These are phyloP conservation scores for Monosporascus sp. DNA, from an alignment of 2,329 filamentous ascomycete genomes.

Conservation along the genomic window DNA sequence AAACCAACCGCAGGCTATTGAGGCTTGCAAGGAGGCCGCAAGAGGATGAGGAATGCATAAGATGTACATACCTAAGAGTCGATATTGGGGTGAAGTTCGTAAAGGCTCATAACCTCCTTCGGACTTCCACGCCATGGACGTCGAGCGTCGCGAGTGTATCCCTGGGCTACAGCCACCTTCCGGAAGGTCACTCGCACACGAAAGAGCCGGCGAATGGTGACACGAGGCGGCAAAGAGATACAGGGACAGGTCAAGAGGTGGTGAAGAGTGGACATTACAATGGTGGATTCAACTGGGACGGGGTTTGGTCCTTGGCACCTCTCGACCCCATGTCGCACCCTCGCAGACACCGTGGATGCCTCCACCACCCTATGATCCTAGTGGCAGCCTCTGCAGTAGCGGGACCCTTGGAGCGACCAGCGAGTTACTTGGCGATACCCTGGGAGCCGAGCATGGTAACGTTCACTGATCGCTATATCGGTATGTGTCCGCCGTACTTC, in stretches of 20 bases:
- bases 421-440: conserved; percentile 21
- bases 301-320: conserved; percentile 23
- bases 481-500: background rate
- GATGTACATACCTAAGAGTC: background rate
- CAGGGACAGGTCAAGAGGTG: background rate
- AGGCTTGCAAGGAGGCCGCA: background rate
- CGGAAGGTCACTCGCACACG: background rate
- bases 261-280: conserved; percentile 8
- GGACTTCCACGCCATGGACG: background rate
- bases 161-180: background rate
- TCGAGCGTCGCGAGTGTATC: background rate
- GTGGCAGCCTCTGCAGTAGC: conserved; percentile 18
- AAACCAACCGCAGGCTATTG: background rate
- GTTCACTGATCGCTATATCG: background rate
- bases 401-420: conserved; percentile 16
- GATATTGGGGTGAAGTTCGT: background rate
- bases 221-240: conserved; percentile 5
- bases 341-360: conserved; percentile 17
- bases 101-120: background rate
- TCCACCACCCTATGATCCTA: conserved; percentile 20
- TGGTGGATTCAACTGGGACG: conserved; percentile 19
- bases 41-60: background rate
- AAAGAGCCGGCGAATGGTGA: conserved; percentile 15
- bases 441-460: background rate
- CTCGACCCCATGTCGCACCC: conserved; percentile 20